phyloP scores from a whole-genome alignment of 768 basidiomycete genomes.

The Mycena olivaceomarginata region DNA sequence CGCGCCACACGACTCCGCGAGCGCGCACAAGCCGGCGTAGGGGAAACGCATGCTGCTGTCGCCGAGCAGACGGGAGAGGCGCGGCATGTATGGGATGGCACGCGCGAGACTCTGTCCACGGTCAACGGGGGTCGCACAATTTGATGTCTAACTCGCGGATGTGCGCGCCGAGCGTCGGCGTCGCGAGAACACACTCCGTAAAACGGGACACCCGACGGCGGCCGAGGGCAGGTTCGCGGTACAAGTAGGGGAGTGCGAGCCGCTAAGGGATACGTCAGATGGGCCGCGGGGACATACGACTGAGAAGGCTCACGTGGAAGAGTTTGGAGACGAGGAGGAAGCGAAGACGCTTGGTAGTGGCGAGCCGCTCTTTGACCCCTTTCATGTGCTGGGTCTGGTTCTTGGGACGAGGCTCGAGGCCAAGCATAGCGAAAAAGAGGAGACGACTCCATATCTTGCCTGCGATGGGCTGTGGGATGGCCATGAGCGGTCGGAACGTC shows the following conservation, averaged over 20 bases:
- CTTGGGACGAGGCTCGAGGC: neutral
- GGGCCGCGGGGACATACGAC: neutral
- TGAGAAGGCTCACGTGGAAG: neutral
- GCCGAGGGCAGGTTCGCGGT: neutral
- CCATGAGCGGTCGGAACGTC: neutral
- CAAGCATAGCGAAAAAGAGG: conserved; percentile 14
- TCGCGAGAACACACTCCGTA: neutral
- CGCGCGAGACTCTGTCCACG: neutral
- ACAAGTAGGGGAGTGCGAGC: neutral
- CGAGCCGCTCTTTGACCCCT: neutral
- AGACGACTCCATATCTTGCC: conserved; percentile 3
- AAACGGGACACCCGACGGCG: neutral
- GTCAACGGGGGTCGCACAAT: no score
- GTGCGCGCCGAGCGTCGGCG: neutral
- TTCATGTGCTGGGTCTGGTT: neutral
- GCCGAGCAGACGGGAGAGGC: neutral
- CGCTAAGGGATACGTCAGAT: neutral
- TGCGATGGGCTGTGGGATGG: neutral
- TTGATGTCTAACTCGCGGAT: neutral
- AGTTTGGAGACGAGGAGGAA: conserved; percentile 18
- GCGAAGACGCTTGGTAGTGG: neutral
- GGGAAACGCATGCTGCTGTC: neutral
- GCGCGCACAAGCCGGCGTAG: neutral
- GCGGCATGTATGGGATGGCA: neutral
- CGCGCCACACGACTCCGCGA: neutral